A percentile compares a stretch with the other conserved stretches of the same genome.
Evolutionary conservation across 1,284 basidiomycete genomes (phyloP).

Genomic region (Fistulinella cinereoalba): DNA sequence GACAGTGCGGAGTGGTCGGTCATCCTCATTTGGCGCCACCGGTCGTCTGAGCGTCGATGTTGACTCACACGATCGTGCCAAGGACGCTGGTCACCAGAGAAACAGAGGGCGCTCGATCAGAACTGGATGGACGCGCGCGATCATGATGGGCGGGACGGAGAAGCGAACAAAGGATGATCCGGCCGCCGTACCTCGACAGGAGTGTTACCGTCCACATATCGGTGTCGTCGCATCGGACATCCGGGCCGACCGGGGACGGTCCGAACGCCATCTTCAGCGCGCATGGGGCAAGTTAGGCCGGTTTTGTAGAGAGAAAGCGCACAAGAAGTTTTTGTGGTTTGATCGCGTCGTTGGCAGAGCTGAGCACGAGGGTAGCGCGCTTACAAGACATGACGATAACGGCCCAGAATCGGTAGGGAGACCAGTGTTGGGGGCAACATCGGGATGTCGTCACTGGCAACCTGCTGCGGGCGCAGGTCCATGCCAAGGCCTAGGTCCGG

Average conservation of each 20-base stretch:
- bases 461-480: neutral
- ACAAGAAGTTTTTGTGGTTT: neutral
- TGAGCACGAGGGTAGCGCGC: no score
- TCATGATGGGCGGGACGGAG: neutral
- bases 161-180: conserved; percentile 16
- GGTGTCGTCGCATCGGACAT: neutral
- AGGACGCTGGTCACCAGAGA: neutral
- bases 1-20: conserved; percentile 1
- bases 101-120: neutral
- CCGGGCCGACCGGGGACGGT: neutral
- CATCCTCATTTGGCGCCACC: neutral
- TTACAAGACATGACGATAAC: no score
- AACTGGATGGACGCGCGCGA: neutral
- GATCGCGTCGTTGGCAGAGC: no score
- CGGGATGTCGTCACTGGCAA: no score
- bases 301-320: conserved; percentile 4
- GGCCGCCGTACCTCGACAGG: conserved; percentile 11
- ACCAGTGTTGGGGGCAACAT: no score
- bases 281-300: conserved; percentile 5
- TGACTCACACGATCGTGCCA: neutral
- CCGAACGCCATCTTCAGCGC: neutral
- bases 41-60: neutral
- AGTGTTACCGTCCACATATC: neutral
- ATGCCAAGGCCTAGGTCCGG: neutral
- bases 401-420: no score